Evolutionary conservation across 2,329 filamentous ascomycete genomes (phyloP), one percentile per base, ranked within the genome.

Genomic region (Colletotrichum theobromicola): DNA sequence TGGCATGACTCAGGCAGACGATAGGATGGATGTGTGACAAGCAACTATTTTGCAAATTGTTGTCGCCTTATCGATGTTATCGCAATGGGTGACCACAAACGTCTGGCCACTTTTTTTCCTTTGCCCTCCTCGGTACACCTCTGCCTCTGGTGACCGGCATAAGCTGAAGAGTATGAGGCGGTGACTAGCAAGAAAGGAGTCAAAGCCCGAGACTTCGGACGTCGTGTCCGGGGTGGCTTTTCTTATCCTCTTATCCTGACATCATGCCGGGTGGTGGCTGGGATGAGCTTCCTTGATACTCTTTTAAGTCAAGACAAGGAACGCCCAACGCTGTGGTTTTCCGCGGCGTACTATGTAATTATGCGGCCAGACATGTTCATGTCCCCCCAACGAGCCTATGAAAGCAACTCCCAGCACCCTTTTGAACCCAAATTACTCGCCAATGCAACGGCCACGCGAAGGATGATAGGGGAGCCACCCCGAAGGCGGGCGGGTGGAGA

Each of bases 1-100:
- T 10, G 72, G 42, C 21, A 75, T 72, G 72, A 58, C 72, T 64
- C 72, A 75, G 28, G 62, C 57, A 18, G 72, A 75, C 35, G 72
- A 75, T 26, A 75, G 72, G 16, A 67, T 75, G 72, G 72, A 75
- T 30, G 62, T 75, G 12, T 75, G 35, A 67, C 32, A 21, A 16
- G n/a, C 32, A 42, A 37, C 35, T 37, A 62, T 62, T 16, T 18
- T 37, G 35, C 16, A n/a, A n/a, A 24, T 16, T 42, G 34, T 34
- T 35, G 60, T 62, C 32, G 6, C 18, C 57, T 61, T 61, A 61
- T 61, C 57, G 57, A 34, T 24, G 28, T 50, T 50, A 50, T 50
- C 42, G n/a, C 10, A n/a, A 50, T 50, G n/a, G 42, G 30, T 21
- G 57, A 21, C 32, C 28, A 61, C 32, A 21, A 60, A 21, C 34